Evolutionary conservation across 345 rosid genomes (phyloP), one percentile per base, ranked within the genome.

Genomic region (Sonneratia alba): DNA sequence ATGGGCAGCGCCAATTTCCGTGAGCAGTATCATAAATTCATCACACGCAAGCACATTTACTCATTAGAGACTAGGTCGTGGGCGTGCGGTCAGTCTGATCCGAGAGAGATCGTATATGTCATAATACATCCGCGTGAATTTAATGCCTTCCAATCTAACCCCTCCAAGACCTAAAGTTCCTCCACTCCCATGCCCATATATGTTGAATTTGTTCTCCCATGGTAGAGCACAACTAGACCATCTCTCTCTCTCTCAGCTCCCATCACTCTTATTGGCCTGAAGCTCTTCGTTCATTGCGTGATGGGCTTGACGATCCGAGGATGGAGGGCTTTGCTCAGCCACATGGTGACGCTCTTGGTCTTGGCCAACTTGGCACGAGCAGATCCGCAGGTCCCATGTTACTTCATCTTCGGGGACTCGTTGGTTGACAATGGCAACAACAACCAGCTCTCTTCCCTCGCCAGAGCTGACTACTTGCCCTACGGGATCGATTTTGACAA

Each of bases 381-480:
- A 36, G 86, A 75, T 12, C 91, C 91, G 1, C 88, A 85, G 70
- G 97, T 79, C 38, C 97, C 98, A 37, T 88, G 97, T 75, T 91
- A 82, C 83, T 93, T 91, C 76, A 78, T 91, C 67, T 93, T 93
- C 65, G 98, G 98, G 67, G 98, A 93, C 70, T 93, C 98, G 27
- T 78, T 93, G 85, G 96, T 89, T n/a, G 98, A 93, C 47, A 89
- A 83, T 77, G 98, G 98, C 72, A 93, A 93, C 76, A 93, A 93
- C 78, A 93, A 93, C 69, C 74, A 62, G 42, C 97, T 93, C 19
- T 1, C 27, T 0, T 91, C 97, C 37, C 45, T 86, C 73, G 98
- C 98, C 11, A 84, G 83, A 79, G 87, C 97, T 70, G 49, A 92
- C 75, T 93, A 90, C 64, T 51, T 77, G 77, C 98, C 98, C 70